Base-by-base conservation (phyloP, 225 moss, liverwort and hornwort genomes). In the Straminergon stramineum region DNA sequence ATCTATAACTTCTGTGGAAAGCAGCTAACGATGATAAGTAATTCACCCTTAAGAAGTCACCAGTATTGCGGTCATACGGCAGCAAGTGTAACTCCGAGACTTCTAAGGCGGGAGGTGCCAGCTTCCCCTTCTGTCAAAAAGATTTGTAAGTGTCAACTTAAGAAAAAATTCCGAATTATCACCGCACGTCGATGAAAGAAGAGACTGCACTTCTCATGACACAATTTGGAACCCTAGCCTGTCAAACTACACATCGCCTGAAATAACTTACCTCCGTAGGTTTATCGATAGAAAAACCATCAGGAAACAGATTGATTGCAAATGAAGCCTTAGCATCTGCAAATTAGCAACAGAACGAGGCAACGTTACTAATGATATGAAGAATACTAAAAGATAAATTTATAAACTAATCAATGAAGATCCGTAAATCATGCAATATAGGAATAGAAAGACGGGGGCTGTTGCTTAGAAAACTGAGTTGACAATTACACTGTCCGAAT, bases 21-120 rank as follows among this genome's bases (percentile, higher is more conserved):
- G 66, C 39, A 88, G 79, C 58, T 81, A 85, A 81, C 35, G 32
- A 79, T 80, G 83, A 39, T 51, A 83, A 88, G 83, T 78, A 39
- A 35, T 17, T 73, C 93, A 99, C 99, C 94, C 95, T 93, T 58
- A 99, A 95, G 80, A 99, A 99, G 75, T 93, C 93, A 92, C 94
- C 97, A 65, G 96, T 96, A 65, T 97, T 99, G 60, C 97, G 97
- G 86, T 97, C 99, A 88, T 99, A 99, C 21, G 97, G 97, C 78
- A 97, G 91, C 51, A 96, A 89, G 83, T 90, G 94, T 84, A 92
- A 93, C 83, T 97, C 96, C 95, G 95, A 95, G 88, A 97, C 95
- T 92, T 99, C 99, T 79, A 89, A 95, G 55, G 95, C 97, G 84
- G 94, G 93, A 37, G 99, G 99, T 82, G 95, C 85, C 73, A 88